Base-by-base conservation (phyloP, 2,329 filamentous ascomycete genomes). In the Paramyrothecium roridum region DNA sequence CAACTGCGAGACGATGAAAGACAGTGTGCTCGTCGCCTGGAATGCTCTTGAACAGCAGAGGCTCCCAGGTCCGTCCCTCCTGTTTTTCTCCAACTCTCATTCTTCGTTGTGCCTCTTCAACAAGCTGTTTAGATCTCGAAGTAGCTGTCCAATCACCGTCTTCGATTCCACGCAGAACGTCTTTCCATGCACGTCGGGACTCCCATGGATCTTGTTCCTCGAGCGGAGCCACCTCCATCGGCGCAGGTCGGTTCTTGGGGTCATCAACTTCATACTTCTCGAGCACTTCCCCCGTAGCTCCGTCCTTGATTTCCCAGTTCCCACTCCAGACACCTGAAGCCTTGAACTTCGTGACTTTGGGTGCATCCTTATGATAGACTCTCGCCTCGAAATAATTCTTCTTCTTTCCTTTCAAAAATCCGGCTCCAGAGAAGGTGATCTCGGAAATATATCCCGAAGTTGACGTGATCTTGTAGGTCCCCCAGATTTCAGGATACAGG, bases 401-500 rank as follows among this genome's bases (percentile, higher is more conserved):
- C 37, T 43, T 50, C 49, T 58, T 63, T 2, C 62, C 58, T 19
- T 57, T 63, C 20, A 76, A 63, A 46, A 80, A 67, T 3, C 78
- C 77, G 53, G 74, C 73, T 1, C 78, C 78, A 0, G 73, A 73
- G 52, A 81, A 81, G 46, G 68, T 67, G 34, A 80, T 71, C 59
- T 80, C 78, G 4, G 76, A 73, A 3, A 77, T 67, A 54, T 69
- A 78, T 1, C 78, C 79, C 2, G 71, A 69, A 22, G 72, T 79
- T 1, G 75, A 76, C 1, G 74, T 69, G 50, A 82, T 74, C 54
- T 73, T 72, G 40, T 78, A 79, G 1, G 73, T 72, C 13, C 76
- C 74, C 3, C 72, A 61, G 1, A 81, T 73, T 59, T 82, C 79
- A 0, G 79, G 77, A 56, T 81, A 81, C 4, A 80, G 67, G 20